Evolutionary conservation across 129 eudicot genomes (phyloP), one percentile per base, ranked within the genome.

Genomic region (Lactuca sativa): DNA sequence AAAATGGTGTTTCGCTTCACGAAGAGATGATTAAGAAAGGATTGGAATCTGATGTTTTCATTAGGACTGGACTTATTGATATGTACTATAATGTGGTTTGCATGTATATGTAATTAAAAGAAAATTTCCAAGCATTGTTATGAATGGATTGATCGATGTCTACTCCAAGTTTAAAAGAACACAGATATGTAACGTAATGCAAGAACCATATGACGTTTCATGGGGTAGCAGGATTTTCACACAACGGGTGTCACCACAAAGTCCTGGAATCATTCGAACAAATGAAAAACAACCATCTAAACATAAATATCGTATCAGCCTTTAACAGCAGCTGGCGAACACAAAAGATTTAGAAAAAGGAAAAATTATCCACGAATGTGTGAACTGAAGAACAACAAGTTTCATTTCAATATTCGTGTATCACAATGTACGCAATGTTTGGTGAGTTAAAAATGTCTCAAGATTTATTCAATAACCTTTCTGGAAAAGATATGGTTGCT

Each of bases 151-250:
- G 71, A 85, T 88, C 70, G 90, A 88, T 70, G 74, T 78, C 69
- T 88, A 85, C 69, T 82, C 74, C 1, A 88, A 88, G 60, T 88
- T 90, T 64, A 77, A 84, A 48, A 38, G 59, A 59, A 51, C 67
- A 4, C 79, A 15, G 44, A 40, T 88, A 30, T 85, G 85, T 77
- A 74, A 85, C 64, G 71, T 34, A 62, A 80, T 80, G 86, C 72
- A 44, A 44, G 77, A 61, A 5, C 74, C 73, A 37, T 88, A 88
- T 16, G 86, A 82, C 66, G 90, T 88, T 59, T 74, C 90, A 10
- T 88, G 86, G 95, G 90, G 95, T 61, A 85, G 81, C 95, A 1
- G 90, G 95, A 56, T 88, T 82, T 72, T 73, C 74, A 0, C 72
- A 77, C 59, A 85, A 85, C 64, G 88, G 90, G 36, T 49, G 61